Percentiles rank a stretch among this genome's conserved stretches.
These are phyloP conservation scores for Deinandra increscens DNA, from an alignment of 129 eudicot species.

Conservation along the genomic window DNA sequence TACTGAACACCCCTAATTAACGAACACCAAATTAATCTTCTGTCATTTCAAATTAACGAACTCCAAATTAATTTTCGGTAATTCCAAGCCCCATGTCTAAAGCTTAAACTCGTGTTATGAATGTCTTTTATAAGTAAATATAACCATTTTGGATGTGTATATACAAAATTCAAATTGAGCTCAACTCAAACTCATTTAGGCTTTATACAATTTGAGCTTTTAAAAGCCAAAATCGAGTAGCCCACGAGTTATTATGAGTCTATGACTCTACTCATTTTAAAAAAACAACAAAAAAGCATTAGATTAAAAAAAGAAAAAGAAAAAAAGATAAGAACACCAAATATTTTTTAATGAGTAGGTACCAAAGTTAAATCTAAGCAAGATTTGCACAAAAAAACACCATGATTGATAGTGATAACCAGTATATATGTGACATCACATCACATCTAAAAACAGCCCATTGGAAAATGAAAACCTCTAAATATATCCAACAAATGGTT, in stretches of 20 bases:
- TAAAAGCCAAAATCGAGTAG: not conserved
- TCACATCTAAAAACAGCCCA: slow-evolving; percentile 17
- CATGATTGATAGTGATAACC: slow-evolving; percentile 24
- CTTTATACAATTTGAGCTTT: not conserved
- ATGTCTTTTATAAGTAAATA: too few species aligned
- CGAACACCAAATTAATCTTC: too few species aligned
- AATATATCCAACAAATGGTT: slow-evolving; percentile 17
- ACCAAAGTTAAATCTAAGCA: slow-evolving; percentile 9
- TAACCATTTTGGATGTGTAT: too few species aligned
- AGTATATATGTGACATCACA: slow-evolving; percentile 17
- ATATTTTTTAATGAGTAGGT: slow-evolving; percentile 5
- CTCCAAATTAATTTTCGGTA: too few species aligned
- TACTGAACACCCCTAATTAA: too few species aligned
- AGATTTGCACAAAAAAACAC: slow-evolving; percentile 10
- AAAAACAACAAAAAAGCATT: not conserved
- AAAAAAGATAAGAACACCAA: not conserved
- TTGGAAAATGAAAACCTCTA: slow-evolving; percentile 34
- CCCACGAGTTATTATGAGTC: not conserved
- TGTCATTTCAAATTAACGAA: too few species aligned
- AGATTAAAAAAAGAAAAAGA: too few species aligned
- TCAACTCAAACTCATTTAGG: too few species aligned
- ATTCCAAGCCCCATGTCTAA: too few species aligned
- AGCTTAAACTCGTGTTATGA: too few species aligned
- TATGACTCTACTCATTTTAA: too few species aligned
- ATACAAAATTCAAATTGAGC: too few species aligned